Conservation (phyloP, 331 rosid species). For the Quercus lobata region DNA sequence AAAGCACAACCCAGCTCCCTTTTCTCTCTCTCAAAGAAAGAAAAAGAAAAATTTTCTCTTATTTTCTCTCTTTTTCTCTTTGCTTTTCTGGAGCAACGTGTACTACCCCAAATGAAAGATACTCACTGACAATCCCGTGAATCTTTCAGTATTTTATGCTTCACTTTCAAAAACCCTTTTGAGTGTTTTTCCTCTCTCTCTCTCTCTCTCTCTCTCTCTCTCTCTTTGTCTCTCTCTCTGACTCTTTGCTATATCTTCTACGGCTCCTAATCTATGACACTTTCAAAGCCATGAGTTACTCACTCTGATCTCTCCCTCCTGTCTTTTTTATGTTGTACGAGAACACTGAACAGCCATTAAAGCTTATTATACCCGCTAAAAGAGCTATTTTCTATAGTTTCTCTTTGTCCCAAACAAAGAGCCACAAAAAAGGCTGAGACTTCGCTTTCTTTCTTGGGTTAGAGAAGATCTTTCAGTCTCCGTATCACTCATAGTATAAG, state of each 20-base stretch:
- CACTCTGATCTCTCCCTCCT: conserved; percentile 15
- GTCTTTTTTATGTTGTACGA: conserved; percentile 14
- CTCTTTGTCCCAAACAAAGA: conserved; percentile 44
- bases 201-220: not conserved
- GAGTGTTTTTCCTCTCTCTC: conserved; percentile 9
- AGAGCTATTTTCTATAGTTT: conserved; percentile 39
- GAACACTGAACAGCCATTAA: conserved; percentile 29
- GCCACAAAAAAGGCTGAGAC: conserved; percentile 34
- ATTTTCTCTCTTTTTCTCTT: conserved; percentile 4
- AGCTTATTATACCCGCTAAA: conserved; percentile 28
- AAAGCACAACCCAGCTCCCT: conserved; percentile 7
- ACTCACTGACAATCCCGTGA: conserved; percentile 67
- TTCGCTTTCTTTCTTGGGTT: conserved; percentile 32
- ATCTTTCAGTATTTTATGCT: conserved; percentile 21
- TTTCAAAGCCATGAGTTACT: conserved; percentile 35
- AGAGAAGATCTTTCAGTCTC: conserved; percentile 32
- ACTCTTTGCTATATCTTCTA: conserved; percentile 23
- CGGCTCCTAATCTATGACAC: conserved; percentile 4
- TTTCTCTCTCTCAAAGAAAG: conserved; percentile 5
- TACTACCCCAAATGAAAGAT: conserved; percentile 44
- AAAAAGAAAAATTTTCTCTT: not conserved
- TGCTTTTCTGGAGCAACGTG: conserved; percentile 66
- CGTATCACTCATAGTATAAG: conserved; percentile 26
- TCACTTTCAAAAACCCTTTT: conserved; percentile 27
- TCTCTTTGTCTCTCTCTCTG: not conserved